Evolutionary conservation across 345 rosid species (phyloP), one percentile per base, ranked within the genome.

Genomic region (Gossypium rotundifolium): DNA sequence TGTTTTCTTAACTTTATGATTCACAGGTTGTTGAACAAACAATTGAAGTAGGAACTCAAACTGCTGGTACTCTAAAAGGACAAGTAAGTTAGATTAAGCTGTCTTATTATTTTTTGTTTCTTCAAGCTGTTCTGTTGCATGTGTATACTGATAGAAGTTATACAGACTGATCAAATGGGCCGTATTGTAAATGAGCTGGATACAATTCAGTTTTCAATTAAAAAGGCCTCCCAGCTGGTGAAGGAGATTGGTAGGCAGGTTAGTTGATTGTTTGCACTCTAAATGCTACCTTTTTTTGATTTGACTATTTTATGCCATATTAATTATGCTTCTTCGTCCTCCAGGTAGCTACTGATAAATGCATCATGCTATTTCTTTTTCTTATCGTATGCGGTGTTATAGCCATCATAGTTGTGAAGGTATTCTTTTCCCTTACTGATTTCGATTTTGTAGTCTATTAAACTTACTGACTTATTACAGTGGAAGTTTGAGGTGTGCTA

Each of bases 201-300:
- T 83, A 95, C 98, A 4, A 93, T 95, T 79, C 99, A 95, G 59
- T 95, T 95, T 83, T 95, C 99, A 9, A 88, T 95, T 78, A 95
- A 95, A 89, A 95, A 95, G 79, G 99, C 99, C 16, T 93, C 99
- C 8, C 96, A 95, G 85, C 86, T 95, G 4, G 99, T 95, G 84
- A 93, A 90, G 92, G 99, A 93, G 85, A 95, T 95, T 14, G 99
- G 99, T 54, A 87, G 99, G 83, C 99, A 91, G 98, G 99, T 93
- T 68, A 54, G 81, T 79, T 71, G 68, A 55, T 71, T 74, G 52
- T 54, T 58, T 33, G 52, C 45, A 53, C 70, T 71, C 71, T 17
- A 20, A 61, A 59, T 17, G 38, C 29, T 7, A 45, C 75, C 64
- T 70, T 20, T 25, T 17, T 62, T 77, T 27, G 11, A 18, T 57